Conservation (phyloP, 208 protist genomes). For the Leishmania major region DNA sequence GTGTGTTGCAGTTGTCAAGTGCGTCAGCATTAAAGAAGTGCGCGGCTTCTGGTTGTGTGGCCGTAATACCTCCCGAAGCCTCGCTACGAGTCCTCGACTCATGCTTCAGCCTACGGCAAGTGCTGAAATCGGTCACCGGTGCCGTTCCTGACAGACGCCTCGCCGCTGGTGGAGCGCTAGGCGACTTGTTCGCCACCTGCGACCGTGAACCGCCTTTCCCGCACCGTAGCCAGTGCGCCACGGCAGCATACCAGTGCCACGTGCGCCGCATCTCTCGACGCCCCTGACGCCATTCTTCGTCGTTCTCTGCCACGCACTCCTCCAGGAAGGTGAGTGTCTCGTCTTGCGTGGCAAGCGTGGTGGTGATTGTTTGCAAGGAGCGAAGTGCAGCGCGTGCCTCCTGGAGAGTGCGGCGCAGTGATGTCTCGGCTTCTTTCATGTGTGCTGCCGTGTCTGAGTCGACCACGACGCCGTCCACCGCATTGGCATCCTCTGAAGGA, state of each 20-base stretch:
- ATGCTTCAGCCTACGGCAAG: background rate
- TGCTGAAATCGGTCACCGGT: background rate
- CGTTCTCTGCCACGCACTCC: background rate
- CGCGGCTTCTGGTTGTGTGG: background rate
- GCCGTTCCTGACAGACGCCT: background rate
- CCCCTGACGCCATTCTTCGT: background rate
- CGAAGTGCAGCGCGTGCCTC: conserved; percentile 12
- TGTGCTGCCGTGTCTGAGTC: background rate
- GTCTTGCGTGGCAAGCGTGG: conserved; percentile 4
- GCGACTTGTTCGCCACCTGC: background rate
- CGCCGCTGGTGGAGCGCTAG: background rate
- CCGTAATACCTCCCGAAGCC: background rate
- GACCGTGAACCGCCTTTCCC: background rate
- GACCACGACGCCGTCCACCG: background rate
- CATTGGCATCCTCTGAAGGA: background rate
- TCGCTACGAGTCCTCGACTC: background rate
- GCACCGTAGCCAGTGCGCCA: conserved; percentile 16
- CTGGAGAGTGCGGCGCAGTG: conserved; percentile 9
- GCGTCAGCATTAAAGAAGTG: background rate
- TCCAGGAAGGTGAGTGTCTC: conserved; percentile 8
- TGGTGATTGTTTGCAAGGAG: conserved; percentile 4
- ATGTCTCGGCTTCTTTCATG: conserved; percentile 3
- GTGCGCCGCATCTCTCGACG: conserved; percentile 9
- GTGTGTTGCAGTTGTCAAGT: background rate
- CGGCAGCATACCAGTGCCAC: conserved; percentile 8